Conservation (phyloP, 805 yeast species). For the Maudiozyma turicensis region DNA sequence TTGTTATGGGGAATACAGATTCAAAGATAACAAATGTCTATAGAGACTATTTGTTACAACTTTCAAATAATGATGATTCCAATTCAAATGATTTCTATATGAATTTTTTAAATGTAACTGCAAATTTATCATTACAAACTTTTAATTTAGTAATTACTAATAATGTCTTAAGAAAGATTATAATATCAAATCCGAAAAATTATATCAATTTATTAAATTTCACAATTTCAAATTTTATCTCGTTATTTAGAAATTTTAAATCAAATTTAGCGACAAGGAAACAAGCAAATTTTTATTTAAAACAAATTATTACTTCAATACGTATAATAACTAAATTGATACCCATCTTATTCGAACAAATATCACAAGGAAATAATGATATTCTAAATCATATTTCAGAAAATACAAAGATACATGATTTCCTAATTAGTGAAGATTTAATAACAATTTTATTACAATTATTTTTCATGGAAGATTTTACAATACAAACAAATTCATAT, state of each 20-base stretch:
- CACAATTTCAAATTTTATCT: constrained; percentile 28
- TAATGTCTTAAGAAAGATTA: constrained; percentile 41
- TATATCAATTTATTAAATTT: constrained; percentile 34
- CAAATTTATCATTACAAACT: constrained; percentile 11
- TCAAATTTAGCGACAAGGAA: constrained; percentile 7
- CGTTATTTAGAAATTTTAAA: constrained; percentile 8
- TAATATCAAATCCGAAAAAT: constrained; percentile 1
- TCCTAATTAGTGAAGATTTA: constrained; percentile 16
- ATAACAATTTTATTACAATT: constrained; percentile 16
- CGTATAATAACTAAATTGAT: constrained; percentile 54
- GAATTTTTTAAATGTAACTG: constrained; percentile 12
- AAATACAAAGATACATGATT: neutral
- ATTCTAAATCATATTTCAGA: neutral
- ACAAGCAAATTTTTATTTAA: neutral
- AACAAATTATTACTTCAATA: constrained; percentile 42
- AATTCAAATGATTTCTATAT: constrained; percentile 16
- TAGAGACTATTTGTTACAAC: constrained; percentile 39
- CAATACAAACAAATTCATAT: constrained; percentile 9
- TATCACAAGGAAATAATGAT: neutral
- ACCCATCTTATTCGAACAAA: constrained; percentile 56
- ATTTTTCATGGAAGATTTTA: constrained; percentile 24
- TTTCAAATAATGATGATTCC: constrained; percentile 13
- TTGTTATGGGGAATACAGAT: constrained; percentile 62
- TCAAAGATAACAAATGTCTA: constrained; percentile 43
- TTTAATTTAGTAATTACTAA: constrained; percentile 41